Evolutionary conservation across 495 filamentous ascomycete species (phyloP).

Genomic region (Thermothielavioides terrestris): DNA sequence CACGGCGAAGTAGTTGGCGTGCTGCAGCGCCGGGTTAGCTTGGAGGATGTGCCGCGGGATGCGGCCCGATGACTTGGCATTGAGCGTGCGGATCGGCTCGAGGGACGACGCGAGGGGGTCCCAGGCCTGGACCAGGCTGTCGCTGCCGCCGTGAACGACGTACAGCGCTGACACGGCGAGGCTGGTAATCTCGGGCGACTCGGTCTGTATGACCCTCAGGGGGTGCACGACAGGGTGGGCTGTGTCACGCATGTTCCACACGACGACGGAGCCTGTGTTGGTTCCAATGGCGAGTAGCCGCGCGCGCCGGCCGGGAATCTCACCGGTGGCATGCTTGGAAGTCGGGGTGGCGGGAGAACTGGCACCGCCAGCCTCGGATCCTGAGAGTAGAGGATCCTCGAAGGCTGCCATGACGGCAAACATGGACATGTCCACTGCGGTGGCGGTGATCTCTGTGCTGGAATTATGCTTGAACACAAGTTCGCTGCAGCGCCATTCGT

Average conservation of each 20-base stretch:
- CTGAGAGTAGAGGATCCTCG: slow-evolving; percentile 60
- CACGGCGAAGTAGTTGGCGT: slow-evolving; percentile 71
- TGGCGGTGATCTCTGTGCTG: slow-evolving; percentile 51
- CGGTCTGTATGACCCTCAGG: slow-evolving; percentile 75
- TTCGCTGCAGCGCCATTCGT: slow-evolving; percentile 33
- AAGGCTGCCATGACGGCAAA: slow-evolving; percentile 58
- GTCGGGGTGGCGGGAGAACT: slow-evolving; percentile 20
- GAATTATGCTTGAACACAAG: slow-evolving; percentile 25
- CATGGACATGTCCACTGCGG: slow-evolving; percentile 65
- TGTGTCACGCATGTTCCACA: slow-evolving; percentile 75
- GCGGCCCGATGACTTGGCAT: slow-evolving; percentile 76
- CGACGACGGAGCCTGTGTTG: slow-evolving; percentile 60
- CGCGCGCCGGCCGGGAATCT: slow-evolving; percentile 75
- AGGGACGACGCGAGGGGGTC: slow-evolving; percentile 79
- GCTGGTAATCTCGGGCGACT: slow-evolving; percentile 80
- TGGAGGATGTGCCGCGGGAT: slow-evolving; percentile 44
- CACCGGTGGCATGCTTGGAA: slow-evolving; percentile 26
- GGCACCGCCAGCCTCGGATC: slow-evolving; percentile 7
- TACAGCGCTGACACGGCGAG: slow-evolving; percentile 82
- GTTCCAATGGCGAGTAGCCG: slow-evolving; percentile 78
- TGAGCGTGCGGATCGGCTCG: slow-evolving; percentile 76
- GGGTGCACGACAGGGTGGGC: slow-evolving; percentile 48
- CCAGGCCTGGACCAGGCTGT: slow-evolving; percentile 95
- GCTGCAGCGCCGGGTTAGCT: slow-evolving; percentile 27
- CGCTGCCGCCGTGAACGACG: slow-evolving; percentile 85